Percentiles rank a stretch among this genome's conserved stretches.
Evolutionary conservation across 176 grass and related monocot species (phyloP).

Genomic region (Oryza coarctata): DNA sequence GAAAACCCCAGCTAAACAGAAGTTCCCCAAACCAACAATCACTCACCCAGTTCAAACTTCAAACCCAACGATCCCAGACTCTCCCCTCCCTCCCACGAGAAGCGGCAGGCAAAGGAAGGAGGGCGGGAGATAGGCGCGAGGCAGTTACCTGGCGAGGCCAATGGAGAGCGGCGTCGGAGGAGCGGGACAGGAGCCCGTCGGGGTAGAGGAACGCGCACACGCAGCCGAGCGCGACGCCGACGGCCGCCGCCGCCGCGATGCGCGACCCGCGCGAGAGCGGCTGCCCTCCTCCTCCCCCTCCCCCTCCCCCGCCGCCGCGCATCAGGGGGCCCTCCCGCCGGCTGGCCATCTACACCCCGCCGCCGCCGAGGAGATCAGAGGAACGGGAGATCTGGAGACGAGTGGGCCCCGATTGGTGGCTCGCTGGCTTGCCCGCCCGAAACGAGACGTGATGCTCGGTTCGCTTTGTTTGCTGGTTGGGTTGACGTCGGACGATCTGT

Average conservation of each 20-base stretch:
- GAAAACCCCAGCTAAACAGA: constrained; percentile 11
- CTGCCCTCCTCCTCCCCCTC: constrained; percentile 36
- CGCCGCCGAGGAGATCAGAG: constrained; percentile 29
- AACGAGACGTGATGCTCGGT: constrained; percentile 31
- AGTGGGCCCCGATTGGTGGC: neutral
- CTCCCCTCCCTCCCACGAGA: neutral
- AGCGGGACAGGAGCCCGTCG: constrained; percentile 67
- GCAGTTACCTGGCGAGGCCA: constrained; percentile 47
- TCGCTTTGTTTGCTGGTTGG: constrained; percentile 5
- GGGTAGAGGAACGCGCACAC: constrained; percentile 87
- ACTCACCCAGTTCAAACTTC: neutral
- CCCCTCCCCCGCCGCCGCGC: constrained; percentile 18
- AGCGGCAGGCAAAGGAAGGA: neutral
- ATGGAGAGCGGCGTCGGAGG: constrained; percentile 32
- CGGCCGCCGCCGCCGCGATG: constrained; percentile 66
- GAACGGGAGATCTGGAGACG: neutral
- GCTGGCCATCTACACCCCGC: constrained; percentile 54
- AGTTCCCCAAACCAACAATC: neutral
- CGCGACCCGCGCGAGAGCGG: constrained; percentile 70
- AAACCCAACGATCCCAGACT: constrained; percentile 11
- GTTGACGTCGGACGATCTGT: neutral
- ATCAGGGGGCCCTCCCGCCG: constrained; percentile 75
- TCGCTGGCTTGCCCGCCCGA: neutral
- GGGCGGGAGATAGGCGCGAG: neutral
- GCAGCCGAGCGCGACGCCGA: constrained; percentile 78